Evolutionary conservation across 169 alveolate genomes (phyloP), one percentile per base, ranked within the genome.

Genomic region (Plasmodium blacklocki): DNA sequence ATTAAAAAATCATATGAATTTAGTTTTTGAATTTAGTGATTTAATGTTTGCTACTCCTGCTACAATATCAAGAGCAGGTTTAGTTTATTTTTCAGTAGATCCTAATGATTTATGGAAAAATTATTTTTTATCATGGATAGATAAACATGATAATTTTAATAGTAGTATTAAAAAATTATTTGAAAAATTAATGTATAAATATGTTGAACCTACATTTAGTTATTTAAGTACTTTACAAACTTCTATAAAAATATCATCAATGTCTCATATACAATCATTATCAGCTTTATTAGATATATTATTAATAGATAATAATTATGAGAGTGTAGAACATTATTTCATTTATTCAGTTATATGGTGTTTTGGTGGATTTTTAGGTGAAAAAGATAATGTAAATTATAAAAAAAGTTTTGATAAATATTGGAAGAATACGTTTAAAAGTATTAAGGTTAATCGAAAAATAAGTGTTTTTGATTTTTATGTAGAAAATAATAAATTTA

Each of bases 1-100:
- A 18, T 94, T 98, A 78, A 97, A 97, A 91, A 98, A 97, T 74
- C 98, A 97, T 92, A 98, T 98, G 99, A 97, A 98, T 94, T 93
- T 97, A 96, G 93, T 98, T 90, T 98, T 98, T 94, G 99, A 98
- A 94, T 97, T 98, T 83, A 96, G 99, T 73, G 99, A 98, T 93
- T 95, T 98, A 88, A 95, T 96, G 93, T 98, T 95, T 93, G 99
- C 99, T 54, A 96, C 99, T 15, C 98, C 98, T n/a, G 99, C 99
- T 64, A 98, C 99, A 14, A 98, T 97, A 47, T 96, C 99, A 43
- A 93, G 99, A 75, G 99, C 99, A 18, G 99, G 99, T 91, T 97
- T 98, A 88, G 96, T 98, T 49, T 98, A 95, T 88, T 96, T 96
- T 73, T 95, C 98, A 60, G 98, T 96, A 76, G 94, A 93, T 50